Evolutionary conservation across 2,329 filamentous ascomycete species (phyloP).

Genomic region (Capronia epimyces): DNA sequence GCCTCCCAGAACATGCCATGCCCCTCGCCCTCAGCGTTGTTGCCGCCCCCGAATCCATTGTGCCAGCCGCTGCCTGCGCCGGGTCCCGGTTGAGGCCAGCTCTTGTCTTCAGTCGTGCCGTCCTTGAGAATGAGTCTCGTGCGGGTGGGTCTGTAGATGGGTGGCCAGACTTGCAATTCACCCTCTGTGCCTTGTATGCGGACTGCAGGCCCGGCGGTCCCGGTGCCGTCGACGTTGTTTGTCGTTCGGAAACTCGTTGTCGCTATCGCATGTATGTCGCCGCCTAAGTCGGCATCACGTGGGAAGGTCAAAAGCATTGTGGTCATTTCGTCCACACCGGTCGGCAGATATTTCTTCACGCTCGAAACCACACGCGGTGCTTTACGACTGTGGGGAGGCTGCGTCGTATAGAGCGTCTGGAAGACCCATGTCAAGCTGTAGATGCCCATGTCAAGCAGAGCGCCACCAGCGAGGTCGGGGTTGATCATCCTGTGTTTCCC

Average conservation of each 20-base stretch:
- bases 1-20: slow-evolving; percentile 35
- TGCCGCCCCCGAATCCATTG: slow-evolving; percentile 46
- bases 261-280: slow-evolving; percentile 55
- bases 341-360: slow-evolving; percentile 24
- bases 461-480: slow-evolving; percentile 73
- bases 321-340: slow-evolving; percentile 32
- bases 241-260: slow-evolving; percentile 30
- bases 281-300: slow-evolving; percentile 51
- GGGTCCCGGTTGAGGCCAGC: slow-evolving; percentile 23
- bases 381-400: slow-evolving; percentile 59
- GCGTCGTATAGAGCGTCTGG: slow-evolving; percentile 52
- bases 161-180: slow-evolving; percentile 30
- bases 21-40: slow-evolving; percentile 64
- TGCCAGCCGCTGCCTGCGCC: slow-evolving; percentile 59
- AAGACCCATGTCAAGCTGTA: slow-evolving; percentile 90
- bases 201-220: slow-evolving; percentile 25
- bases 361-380: slow-evolving; percentile 60
- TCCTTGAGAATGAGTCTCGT: slow-evolving; percentile 71
- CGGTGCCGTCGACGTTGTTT: slow-evolving; percentile 27
- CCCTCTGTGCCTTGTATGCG: slow-evolving; percentile 30
- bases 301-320: slow-evolving; percentile 30
- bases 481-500: slow-evolving; percentile 73
- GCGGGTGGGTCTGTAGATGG: slow-evolving; percentile 38
- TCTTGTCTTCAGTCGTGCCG: slow-evolving; percentile 35
- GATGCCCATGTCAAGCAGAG: slow-evolving; percentile 76